These are phyloP conservation scores for Umbelopsis ramanniana DNA, from an alignment of 192 early-diverging fungal species.

Conservation along the genomic window DNA sequence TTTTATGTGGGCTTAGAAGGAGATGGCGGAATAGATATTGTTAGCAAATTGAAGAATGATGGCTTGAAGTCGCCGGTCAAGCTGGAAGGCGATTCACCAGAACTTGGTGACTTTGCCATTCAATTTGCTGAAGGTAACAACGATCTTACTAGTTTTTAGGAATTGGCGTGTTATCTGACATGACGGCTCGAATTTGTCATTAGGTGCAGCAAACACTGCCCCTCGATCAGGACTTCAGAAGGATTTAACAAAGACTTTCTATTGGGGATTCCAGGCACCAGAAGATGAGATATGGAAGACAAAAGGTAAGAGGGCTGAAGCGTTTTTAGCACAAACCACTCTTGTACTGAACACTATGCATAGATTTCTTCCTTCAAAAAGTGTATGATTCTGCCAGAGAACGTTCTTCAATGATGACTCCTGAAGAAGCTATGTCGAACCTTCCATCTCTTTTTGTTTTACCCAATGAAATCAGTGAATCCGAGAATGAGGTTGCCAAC, in stretches of 20 bases:
- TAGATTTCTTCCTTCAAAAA: conserved; percentile 39
- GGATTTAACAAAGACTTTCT: conserved; percentile 44
- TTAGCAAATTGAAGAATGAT: conserved; percentile 34
- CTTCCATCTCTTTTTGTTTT: conserved; percentile 29
- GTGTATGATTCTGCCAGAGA: conserved; percentile 36
- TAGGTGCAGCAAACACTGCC: conserved; percentile 25
- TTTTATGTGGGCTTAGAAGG: conserved; percentile 87
- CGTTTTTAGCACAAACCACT: background rate
- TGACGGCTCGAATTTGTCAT: background rate
- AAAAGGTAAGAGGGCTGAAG: conserved; percentile 48
- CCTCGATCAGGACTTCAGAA: conserved; percentile 18
- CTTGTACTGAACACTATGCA: conserved; percentile 1
- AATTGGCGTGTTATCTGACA: background rate
- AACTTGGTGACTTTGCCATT: conserved; percentile 76
- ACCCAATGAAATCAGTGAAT: conserved; percentile 40
- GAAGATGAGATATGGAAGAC: conserved; percentile 61
- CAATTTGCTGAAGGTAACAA: conserved; percentile 57
- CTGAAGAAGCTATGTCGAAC: conserved; percentile 25
- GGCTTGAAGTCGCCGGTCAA: conserved; percentile 40
- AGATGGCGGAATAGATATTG: conserved; percentile 60
- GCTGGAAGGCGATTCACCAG: conserved; percentile 61
- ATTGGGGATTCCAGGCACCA: conserved; percentile 41
- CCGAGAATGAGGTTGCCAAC: conserved; percentile 44
- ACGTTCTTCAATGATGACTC: conserved; percentile 7
- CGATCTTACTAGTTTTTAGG: background rate